Conservation (phyloP, 257 asterid species). For the Solanum sejunctum region DNA sequence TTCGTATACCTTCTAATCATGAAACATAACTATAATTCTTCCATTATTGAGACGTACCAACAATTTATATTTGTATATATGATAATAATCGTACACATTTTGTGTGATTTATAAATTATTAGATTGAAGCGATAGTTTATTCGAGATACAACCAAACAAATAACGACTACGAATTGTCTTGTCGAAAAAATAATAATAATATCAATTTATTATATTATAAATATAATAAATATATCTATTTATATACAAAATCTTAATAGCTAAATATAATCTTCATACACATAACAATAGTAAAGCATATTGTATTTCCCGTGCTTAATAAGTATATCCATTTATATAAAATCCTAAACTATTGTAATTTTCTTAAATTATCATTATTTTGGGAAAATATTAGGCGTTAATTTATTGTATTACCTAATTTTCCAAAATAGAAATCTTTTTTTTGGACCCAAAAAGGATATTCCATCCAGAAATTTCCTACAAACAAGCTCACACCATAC, state of each 20-base stretch:
- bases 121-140: not conserved
- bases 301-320: too few species aligned
- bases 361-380: not conserved
- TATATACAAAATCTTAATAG: too few species aligned
- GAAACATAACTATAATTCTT: not conserved
- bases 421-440: not conserved
- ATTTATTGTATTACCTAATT: not conserved
- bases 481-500: not conserved
- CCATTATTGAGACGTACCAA: not conserved
- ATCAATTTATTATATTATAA: too few species aligned
- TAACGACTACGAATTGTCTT: fast-evolving
- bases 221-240: too few species aligned
- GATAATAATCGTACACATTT: not conserved
- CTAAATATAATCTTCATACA: not conserved
- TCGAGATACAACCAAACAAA: too few species aligned
- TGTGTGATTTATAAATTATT: not conserved
- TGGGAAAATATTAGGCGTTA: not conserved
- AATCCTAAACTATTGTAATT: not conserved
- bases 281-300: not conserved
- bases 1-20: not conserved
- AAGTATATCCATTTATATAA: not conserved
- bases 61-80: not conserved
- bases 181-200: too few species aligned
- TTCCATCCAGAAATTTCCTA: not conserved
- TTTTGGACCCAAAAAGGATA: not conserved